Evolutionary conservation across 202 grass and related monocot species (phyloP).

Genomic region (Bolboschoenoplectus hybrid): DNA sequence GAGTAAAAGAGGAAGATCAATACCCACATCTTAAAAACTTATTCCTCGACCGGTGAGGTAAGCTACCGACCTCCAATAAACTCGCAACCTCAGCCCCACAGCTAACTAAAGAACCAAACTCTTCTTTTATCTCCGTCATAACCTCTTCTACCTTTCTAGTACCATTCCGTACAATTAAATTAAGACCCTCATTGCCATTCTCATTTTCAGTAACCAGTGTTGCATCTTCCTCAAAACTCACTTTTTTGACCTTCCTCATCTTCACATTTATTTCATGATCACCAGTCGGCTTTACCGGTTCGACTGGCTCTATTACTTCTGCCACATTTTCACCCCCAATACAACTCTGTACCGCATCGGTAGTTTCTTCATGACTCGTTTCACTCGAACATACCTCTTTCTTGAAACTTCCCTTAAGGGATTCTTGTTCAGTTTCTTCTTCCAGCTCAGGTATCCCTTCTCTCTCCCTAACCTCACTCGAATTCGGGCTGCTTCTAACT

Average conservation of each 20-base stretch:
- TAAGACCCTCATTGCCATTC: conserved; percentile 26
- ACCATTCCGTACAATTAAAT: conserved; percentile 37
- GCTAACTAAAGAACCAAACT: conserved; percentile 65
- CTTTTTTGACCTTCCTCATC: conserved; percentile 48
- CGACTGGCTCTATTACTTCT: conserved; percentile 35
- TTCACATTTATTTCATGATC: conserved; percentile 45
- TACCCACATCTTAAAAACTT: conserved; percentile 73
- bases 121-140: conserved; percentile 75
- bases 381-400: conserved; percentile 50
- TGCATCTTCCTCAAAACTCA: conserved; percentile 55
- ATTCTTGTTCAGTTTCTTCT: conserved; percentile 86
- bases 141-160: conserved; percentile 67
- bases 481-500: conserved; percentile 74
- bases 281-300: conserved; percentile 47
- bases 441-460: conserved; percentile 93
- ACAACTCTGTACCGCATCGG: conserved; percentile 38
- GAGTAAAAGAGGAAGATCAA: conserved; percentile 29
- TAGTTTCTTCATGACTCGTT: conserved; percentile 40
- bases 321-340: conserved; percentile 44
- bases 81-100: conserved; percentile 68
- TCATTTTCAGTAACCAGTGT: conserved; percentile 43
- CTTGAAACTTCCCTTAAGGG: conserved; percentile 48
- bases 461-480: conserved; percentile 85
- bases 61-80: conserved; percentile 77
- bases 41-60: conserved; percentile 52